Conservation (phyloP, 768 basidiomycete genomes). For the Panaeolus papilionaceus region DNA sequence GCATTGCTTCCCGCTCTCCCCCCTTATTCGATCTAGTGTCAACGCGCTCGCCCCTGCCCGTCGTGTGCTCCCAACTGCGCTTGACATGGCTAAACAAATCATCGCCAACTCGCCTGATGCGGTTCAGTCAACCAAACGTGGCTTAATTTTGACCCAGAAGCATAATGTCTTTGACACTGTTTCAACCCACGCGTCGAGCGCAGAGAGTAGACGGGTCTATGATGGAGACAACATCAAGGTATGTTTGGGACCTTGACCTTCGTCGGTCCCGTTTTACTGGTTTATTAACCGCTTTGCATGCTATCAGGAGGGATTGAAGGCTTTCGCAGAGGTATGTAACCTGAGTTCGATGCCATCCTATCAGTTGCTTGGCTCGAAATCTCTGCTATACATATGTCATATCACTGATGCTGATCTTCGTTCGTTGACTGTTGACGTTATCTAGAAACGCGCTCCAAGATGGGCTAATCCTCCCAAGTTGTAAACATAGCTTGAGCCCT, state of each 20-base stretch:
- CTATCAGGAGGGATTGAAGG: conserved; percentile 69
- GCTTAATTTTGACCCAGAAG: conserved; percentile 60
- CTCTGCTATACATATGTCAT: too few species aligned
- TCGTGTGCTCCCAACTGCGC: conserved; percentile 64
- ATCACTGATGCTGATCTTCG: conserved; percentile 3
- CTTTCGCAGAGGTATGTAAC: conserved; percentile 65
- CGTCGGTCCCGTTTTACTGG: not conserved
- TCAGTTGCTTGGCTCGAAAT: not conserved
- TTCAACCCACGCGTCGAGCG: conserved; percentile 48
- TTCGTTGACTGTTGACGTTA: not conserved
- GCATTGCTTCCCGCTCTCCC: conserved; percentile 11
- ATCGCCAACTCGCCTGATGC: conserved; percentile 77
- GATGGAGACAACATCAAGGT: conserved; percentile 70
- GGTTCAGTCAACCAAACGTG: conserved; percentile 78
- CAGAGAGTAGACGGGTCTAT: conserved; percentile 59
- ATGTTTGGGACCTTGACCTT: conserved; percentile 38
- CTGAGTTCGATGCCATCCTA: conserved; percentile 3
- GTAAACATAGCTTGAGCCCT: conserved; percentile 30
- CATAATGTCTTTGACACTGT: conserved; percentile 60
- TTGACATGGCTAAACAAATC: conserved; percentile 66
- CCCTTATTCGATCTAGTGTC: conserved; percentile 51
- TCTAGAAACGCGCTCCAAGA: conserved; percentile 48
- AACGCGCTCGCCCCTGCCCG: conserved; percentile 68
- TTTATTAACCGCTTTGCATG: conserved; percentile 13
- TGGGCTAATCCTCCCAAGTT: conserved; percentile 68